Evolutionary conservation across 73 alveolate species (phyloP), one percentile per base, ranked within the genome.

Genomic region (Paramecium tetraurelia): DNA sequence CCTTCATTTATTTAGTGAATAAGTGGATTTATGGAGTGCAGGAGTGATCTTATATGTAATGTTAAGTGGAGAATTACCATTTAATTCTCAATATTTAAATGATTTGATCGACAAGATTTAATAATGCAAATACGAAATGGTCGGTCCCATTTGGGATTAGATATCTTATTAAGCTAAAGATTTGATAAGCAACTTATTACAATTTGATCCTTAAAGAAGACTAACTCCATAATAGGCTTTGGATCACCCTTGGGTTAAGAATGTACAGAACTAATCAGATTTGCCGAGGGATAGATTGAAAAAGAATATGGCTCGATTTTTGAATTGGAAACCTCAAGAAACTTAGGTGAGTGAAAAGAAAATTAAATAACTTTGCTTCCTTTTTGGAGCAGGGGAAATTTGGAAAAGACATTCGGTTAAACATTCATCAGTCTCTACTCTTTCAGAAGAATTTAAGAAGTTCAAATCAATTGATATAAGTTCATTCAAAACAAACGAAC

Each of bases 1-100:
- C 16, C 40, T 68, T 35, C 8, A n/a, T 38, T 38, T 53, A 41
- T 11, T 41, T 38, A 75, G 72, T 71, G 94, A 89, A 71, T 70
- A 77, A 40, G 87, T 89, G 1, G 94, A 89, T 44, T 59, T 89
- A 83, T 89, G 94, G 94, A 89, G 94, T 71, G 94, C 94, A n/a
- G 94, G 94, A 18, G 94, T 89, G 7, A 83, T 89, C 7, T 68
- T 89, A 14, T 89, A 70, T 57, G 87, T 83, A 2, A 89, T 89
- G 94, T 63, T 89, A 35, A 44, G 92, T 46, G 94, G 94, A 21
- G 75, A 83, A 89, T 77, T 70, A 36, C 94, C 94, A 40, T 89
- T 89, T 59, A 33, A 89, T 50, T 77, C 94, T 18, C 92, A 89
- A 33, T 89, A 89, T 80, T 80, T 80, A 43, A 80, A 80, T 80